These are phyloP conservation scores for Nepenthes alata DNA, from an alignment of 179 eudicot genomes.

Conservation along the genomic window DNA sequence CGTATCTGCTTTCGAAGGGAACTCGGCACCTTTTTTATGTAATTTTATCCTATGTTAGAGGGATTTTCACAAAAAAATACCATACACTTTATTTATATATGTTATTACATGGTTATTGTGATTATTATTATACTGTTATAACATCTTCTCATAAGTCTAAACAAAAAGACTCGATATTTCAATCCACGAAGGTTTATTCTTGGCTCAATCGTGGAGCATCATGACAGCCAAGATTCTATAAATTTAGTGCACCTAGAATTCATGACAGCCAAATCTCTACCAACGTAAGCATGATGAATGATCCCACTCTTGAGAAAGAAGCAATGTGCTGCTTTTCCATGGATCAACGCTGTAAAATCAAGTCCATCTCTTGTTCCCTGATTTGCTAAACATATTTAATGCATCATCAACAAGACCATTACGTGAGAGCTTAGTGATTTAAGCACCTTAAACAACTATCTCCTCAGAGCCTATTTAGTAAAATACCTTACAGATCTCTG, in stretches of 20 bases:
- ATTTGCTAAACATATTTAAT: conserved; percentile 34
- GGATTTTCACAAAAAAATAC: too few relatives aligned
- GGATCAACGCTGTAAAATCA: conserved; percentile 44
- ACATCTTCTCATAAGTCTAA: too few relatives aligned
- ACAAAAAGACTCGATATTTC: too few relatives aligned
- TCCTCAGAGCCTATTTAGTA: conserved; percentile 42
- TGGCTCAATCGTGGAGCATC: conserved; percentile 3
- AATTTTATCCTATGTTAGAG: too few relatives aligned
- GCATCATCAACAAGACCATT: conserved; percentile 63
- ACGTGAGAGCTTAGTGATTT: conserved; percentile 60
- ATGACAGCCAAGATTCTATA: conserved; percentile 28
- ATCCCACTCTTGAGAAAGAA: conserved; percentile 27
- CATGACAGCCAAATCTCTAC: conserved; percentile 37
- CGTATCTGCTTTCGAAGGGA: too few relatives aligned
- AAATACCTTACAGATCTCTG: conserved; percentile 54
- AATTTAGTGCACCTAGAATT: conserved; percentile 43
- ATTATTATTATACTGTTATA: too few relatives aligned
- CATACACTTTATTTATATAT: too few relatives aligned
- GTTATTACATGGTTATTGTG: too few relatives aligned
- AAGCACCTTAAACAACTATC: conserved; percentile 57
- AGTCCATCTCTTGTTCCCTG: conserved; percentile 34
- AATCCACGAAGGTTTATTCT: too few relatives aligned
- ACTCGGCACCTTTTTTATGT: too few relatives aligned
- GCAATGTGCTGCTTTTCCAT: conserved; percentile 44
- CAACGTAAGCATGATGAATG: conserved; percentile 28